Conservation (phyloP, 371 early-diverging fungal genomes). For the Lichtheimia hyalospora region DNA sequence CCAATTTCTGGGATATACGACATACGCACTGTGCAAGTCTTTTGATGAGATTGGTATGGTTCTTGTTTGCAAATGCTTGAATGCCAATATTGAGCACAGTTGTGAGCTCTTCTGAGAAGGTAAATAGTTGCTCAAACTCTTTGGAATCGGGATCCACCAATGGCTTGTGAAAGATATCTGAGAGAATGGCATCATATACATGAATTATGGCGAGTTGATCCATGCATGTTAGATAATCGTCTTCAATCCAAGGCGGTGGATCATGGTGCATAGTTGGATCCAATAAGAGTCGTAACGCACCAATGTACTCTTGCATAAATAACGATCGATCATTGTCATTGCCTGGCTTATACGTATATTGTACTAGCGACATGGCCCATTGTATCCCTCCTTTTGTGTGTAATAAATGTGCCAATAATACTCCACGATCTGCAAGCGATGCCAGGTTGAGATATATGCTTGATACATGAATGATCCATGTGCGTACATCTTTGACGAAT, state of each 20-base stretch:
- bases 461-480: conserved; percentile 54
- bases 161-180: not conserved
- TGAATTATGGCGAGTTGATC: conserved; percentile 61
- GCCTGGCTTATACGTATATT: conserved; percentile 29
- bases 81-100: conserved; percentile 23
- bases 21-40: conserved; percentile 46
- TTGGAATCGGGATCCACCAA: not conserved
- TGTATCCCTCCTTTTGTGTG: conserved; percentile 8
- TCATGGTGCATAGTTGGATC: conserved; percentile 25
- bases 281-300: conserved; percentile 26
- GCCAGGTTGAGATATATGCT: conserved; percentile 30
- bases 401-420: conserved; percentile 51
- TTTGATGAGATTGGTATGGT: conserved; percentile 27
- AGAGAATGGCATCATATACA: conserved; percentile 12
- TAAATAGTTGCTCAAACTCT: conserved; percentile 13
- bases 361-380: conserved; percentile 63
- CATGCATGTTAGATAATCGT: conserved; percentile 57
- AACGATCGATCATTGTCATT: conserved; percentile 1
- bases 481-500: conserved; percentile 36
- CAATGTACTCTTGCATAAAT: conserved; percentile 26
- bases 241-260: conserved; percentile 54
- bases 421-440: conserved; percentile 25
- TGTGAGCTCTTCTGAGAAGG: conserved; percentile 27
- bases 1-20: conserved; percentile 34
- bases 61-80: conserved; percentile 14